Base-by-base conservation (phyloP, 441 rosid species). In the Francoa sonchifolia region DNA sequence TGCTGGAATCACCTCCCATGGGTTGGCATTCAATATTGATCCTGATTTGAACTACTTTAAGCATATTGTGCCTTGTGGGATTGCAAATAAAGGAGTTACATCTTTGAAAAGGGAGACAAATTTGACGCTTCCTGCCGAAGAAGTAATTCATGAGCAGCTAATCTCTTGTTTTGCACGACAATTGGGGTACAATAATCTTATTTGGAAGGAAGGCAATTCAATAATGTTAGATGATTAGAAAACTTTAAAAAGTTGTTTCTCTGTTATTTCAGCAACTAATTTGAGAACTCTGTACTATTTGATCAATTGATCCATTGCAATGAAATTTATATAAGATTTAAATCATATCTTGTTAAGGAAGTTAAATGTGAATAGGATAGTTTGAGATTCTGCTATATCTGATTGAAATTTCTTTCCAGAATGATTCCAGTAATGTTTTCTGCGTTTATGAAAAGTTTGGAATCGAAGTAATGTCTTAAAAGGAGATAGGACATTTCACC, bases 1-100 rank as follows among this genome's bases (percentile, higher is more conserved):
- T 1, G 52, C 63, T 31, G 93, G 96, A 53, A 64, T 86, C 45
- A 70, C 99, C 49, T 76, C 79, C 46, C 98, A 82, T 54, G 96
- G 96, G 38, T 40, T 90, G 72, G 94, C 96, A 6, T 83, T 78
- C 46, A 86, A 90, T 44, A 61, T 73, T 47, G 81, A 80, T 63
- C 90, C 94, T 14, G 90, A 82, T 60, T 37, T 90, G 61, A 71
- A 69, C 46, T 83, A 76, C 58, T 90, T 86, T 55, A 77, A 86
- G 66, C 77, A 78, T 48, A 80, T 86, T 28, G 85, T 86, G 47
- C 90, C 96, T 34, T 82, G 96, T 55, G 95, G 96, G 50, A 90
- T 86, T 54, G 71, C 76, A 19, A 74, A 76, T 64, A 90, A 90
- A 63, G 79, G 69, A 44, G 93, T 86, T 33, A 80, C 95, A n/a